Evolutionary conservation across 805 yeast genomes (phyloP).

Genomic region (Ogataea sp.): DNA sequence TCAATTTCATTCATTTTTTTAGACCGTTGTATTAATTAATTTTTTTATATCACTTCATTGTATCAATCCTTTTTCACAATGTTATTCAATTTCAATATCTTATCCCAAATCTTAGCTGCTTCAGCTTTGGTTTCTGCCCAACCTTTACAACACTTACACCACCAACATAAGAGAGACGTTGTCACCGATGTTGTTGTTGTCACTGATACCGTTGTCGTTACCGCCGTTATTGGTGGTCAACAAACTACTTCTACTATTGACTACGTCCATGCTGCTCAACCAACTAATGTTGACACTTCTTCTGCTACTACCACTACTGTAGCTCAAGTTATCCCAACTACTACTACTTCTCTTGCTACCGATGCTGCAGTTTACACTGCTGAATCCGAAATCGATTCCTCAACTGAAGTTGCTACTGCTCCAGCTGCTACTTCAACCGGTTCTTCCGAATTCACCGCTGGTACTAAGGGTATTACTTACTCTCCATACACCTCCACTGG

Average conservation of each 20-base stretch:
- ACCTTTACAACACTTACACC: conserved; percentile 56
- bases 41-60: too few species aligned
- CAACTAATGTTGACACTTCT: conserved; percentile 9
- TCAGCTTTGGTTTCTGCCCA: conserved; percentile 48
- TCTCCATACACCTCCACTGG: conserved; percentile 70
- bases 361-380: conserved; percentile 25
- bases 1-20: too few species aligned
- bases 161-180: conserved; percentile 48
- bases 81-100: conserved; percentile 21
- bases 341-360: conserved; percentile 26
- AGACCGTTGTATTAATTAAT: too few species aligned
- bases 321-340: conserved; percentile 17
- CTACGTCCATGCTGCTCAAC: conserved; percentile 23
- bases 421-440: conserved; percentile 20
- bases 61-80: conserved; percentile 7
- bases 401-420: conserved; percentile 25
- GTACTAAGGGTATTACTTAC: conserved; percentile 70
- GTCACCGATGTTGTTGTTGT: conserved; percentile 34
- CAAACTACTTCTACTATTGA: conserved; percentile 22
- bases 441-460: conserved; percentile 26
- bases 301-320: conserved; percentile 16
- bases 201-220: conserved; percentile 41
- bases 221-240: conserved; percentile 26
- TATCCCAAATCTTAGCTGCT: conserved; percentile 36
- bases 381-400: too few species aligned